A percentile compares a stretch with the other conserved stretches of the same genome.
Evolutionary conservation across 116 monocot species (phyloP).

Genomic region (Dioscorea cayenensis): DNA sequence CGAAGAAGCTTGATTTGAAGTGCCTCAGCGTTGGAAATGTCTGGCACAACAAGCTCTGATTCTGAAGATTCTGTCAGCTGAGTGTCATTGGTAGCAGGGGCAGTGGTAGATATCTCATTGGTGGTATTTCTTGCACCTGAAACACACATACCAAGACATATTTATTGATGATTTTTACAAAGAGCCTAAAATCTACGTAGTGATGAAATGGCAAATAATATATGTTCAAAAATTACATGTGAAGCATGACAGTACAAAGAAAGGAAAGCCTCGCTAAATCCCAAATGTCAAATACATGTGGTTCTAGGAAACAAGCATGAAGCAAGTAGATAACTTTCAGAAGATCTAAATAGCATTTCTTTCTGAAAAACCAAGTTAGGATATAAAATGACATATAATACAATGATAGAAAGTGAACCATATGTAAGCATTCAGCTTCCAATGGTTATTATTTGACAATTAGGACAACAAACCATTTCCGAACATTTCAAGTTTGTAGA

Average conservation of each 20-base stretch:
- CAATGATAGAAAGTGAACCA: too few species aligned
- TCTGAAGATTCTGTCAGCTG: constrained; percentile 18
- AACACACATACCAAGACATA: constrained; percentile 10
- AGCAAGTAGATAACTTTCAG: neutral
- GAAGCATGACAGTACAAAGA: too few species aligned
- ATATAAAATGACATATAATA: too few species aligned
- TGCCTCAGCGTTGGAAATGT: constrained; percentile 49
- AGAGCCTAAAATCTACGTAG: neutral
- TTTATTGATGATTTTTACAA: neutral
- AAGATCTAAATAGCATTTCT: neutral
- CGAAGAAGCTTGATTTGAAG: constrained; percentile 76
- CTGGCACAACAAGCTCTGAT: constrained; percentile 17
- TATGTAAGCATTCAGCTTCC: too few species aligned
- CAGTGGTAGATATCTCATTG: constrained; percentile 4
- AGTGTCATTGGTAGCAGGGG: constrained; percentile 6
- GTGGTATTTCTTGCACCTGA: constrained; percentile 16
- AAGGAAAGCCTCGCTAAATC: too few species aligned
- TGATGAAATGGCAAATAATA: neutral
- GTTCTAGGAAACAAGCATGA: too few species aligned
- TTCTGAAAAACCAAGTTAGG: too few species aligned
- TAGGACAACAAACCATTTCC: too few species aligned
- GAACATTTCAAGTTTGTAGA: too few species aligned
- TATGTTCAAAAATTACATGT: too few species aligned
- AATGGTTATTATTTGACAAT: too few species aligned
- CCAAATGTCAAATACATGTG: too few species aligned